A percentile compares a stretch with the other conserved stretches of the same genome.
Evolutionary conservation across 2,329 filamentous ascomycete genomes (phyloP).

Genomic region (Penicillium sp.): DNA sequence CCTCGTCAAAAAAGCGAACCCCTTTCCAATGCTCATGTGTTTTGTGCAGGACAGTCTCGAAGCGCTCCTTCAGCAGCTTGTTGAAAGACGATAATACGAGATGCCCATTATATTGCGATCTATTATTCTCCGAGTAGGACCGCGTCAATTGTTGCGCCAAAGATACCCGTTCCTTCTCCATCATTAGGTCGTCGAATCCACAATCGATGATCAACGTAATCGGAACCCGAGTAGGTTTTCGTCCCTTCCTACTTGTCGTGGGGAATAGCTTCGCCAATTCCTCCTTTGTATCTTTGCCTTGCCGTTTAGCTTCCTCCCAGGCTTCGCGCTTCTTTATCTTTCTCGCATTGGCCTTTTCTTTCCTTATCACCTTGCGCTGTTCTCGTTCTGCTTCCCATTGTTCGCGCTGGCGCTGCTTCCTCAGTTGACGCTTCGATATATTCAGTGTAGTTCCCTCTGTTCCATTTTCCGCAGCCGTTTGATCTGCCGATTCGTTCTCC

Average conservation of each 20-base stretch:
- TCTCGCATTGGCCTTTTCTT: conserved; percentile 60
- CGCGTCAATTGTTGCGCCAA: conserved; percentile 83
- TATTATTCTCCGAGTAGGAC: conserved; percentile 85
- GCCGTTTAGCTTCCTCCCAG: conserved; percentile 40
- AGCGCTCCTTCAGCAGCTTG: conserved; percentile 74
- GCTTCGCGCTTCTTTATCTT: conserved; percentile 54
- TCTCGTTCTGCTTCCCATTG: conserved; percentile 76
- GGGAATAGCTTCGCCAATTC: conserved; percentile 34
- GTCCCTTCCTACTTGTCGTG: conserved; percentile 29
- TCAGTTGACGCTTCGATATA: conserved; percentile 85
- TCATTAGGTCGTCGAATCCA: conserved; percentile 89
- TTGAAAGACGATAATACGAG: conserved; percentile 79
- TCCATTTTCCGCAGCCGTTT: conserved; percentile 7
- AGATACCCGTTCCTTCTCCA: conserved; percentile 81
- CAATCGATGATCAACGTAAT: conserved; percentile 87
- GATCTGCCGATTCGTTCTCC: not conserved
- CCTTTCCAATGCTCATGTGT: conserved; percentile 81
- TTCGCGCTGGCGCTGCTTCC: conserved; percentile 74
- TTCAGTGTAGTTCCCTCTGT: conserved; percentile 24
- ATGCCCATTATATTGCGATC: conserved; percentile 69
- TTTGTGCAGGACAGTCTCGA: conserved; percentile 73
- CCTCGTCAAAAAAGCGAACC: conserved; percentile 72
- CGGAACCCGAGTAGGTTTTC: conserved; percentile 65
- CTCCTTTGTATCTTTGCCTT: conserved; percentile 31
- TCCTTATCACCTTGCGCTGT: conserved; percentile 61